Percentiles rank a stretch among this genome's conserved stretches.
These are phyloP conservation scores for Jimgerdemannia flammicorona DNA, from an alignment of 192 early-diverging fungal species.

Conservation along the genomic window DNA sequence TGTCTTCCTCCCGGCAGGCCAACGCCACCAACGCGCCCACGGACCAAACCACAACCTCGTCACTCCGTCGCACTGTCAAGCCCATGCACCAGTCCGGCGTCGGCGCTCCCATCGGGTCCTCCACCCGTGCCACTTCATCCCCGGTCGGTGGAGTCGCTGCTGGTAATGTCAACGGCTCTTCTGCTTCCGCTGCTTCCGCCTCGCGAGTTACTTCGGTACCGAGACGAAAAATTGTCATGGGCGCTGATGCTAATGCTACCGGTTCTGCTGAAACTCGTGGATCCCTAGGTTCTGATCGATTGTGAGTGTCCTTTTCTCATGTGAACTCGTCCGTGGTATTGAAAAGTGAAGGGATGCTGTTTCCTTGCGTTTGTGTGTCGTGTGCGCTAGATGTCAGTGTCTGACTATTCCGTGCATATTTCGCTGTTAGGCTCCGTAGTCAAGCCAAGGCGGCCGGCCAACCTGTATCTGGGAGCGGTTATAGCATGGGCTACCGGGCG, in stretches of 20 bases:
- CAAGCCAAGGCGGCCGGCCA: background rate
- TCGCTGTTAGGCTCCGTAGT: background rate
- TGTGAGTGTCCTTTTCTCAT: constrained; percentile 5
- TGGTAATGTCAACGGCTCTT: background rate
- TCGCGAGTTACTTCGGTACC: constrained; percentile 15
- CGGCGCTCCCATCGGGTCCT: constrained; percentile 2
- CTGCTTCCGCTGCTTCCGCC: background rate
- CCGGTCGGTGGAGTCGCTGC: background rate
- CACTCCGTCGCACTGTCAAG: constrained; percentile 7
- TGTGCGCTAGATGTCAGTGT: background rate
- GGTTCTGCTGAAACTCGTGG: constrained; percentile 4
- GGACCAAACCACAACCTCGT: background rate
- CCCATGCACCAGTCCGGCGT: background rate
- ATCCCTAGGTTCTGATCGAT: constrained; percentile 13
- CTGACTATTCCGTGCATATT: background rate
- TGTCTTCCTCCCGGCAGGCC: background rate
- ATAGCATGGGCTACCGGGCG: background rate
- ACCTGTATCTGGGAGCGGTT: background rate
- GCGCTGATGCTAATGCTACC: constrained; percentile 2
- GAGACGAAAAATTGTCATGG: constrained; percentile 15
- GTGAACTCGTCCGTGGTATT: too few species aligned
- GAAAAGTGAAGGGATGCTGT: background rate
- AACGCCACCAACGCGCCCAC: background rate
- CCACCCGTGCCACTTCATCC: background rate
- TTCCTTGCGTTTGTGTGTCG: background rate